Evolutionary conservation across 169 alveolate species (phyloP).

Genomic region (Plasmodium reichenowi): DNA sequence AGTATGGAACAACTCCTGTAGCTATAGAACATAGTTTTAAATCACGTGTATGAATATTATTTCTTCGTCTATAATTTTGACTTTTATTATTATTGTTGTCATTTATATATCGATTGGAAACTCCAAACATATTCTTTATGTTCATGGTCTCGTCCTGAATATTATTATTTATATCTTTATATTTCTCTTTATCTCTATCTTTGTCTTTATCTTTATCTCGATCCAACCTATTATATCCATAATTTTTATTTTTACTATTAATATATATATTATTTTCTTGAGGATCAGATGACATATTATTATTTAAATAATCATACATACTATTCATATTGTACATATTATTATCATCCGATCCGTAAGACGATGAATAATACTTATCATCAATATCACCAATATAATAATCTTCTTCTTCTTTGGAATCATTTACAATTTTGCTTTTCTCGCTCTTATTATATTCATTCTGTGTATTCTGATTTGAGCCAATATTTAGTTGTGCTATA

Average conservation of each 20-base stretch:
- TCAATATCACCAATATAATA: constrained; percentile 15
- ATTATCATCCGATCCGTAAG: not conserved
- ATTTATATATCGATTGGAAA: not conserved
- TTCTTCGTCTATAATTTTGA: not conserved
- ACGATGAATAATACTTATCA: constrained; percentile 27
- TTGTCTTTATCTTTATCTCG: too few species aligned
- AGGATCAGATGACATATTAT: too few species aligned
- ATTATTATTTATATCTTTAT: constrained; percentile 3
- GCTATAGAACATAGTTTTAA: constrained; percentile 42
- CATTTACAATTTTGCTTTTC: not conserved
- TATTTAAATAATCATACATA: too few species aligned
- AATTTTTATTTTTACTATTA: too few species aligned
- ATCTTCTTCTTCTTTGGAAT: not conserved
- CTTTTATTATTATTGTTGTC: not conserved
- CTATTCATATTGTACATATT: not conserved
- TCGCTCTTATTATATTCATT: not conserved
- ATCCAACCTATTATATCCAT: too few species aligned
- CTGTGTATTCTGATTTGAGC: not conserved
- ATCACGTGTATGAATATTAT: not conserved
- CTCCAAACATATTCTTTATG: not conserved
- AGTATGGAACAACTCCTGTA: constrained; percentile 70
- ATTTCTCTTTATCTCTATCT: too few species aligned
- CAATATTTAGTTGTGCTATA: constrained; percentile 24
- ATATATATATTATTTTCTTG: too few species aligned
- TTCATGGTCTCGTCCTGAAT: not conserved